These are phyloP conservation scores for Chlorella sorokiniana DNA, from an alignment of 139 green algal species.

Conservation along the genomic window DNA sequence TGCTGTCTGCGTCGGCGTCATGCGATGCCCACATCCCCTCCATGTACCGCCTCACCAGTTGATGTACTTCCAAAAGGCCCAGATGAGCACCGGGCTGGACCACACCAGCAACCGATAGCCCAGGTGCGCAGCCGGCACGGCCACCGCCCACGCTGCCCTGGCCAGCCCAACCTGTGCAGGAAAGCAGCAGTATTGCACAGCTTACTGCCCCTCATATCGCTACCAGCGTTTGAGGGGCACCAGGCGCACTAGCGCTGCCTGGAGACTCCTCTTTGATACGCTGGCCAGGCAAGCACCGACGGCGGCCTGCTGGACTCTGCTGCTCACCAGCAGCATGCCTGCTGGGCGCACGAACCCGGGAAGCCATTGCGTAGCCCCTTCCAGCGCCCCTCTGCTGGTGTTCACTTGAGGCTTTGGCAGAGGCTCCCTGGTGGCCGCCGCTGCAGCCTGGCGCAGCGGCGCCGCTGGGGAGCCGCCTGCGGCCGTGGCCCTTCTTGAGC, in stretches of 20 bases:
- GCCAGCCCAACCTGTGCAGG: background rate
- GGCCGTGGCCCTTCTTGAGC: no score
- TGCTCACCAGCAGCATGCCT: conserved; percentile 10
- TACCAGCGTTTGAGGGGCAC: no score
- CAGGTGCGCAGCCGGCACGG: background rate
- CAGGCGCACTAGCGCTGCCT: no score
- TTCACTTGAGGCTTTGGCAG: background rate
- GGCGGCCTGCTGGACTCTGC: background rate
- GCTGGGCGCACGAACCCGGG: background rate
- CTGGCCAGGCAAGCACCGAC: background rate
- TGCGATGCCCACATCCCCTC: no score
- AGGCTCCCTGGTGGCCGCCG: background rate
- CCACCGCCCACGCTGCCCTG: conserved; percentile 1
- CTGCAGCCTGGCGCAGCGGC: background rate
- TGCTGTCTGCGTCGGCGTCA: no score
- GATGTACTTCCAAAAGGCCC: background rate
- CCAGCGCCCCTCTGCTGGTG: background rate
- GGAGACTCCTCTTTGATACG: no score
- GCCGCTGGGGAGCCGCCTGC: background rate
- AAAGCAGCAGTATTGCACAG: background rate
- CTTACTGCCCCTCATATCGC: background rate
- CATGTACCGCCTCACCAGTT: background rate
- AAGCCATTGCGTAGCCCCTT: background rate
- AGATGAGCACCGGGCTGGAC: conserved; percentile 2
- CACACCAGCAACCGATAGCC: background rate